A percentile compares a stretch with the other conserved stretches of the same genome.
These are phyloP conservation scores for Flammula alnicola DNA, from an alignment of 1,284 basidiomycete genomes.

Conservation along the genomic window DNA sequence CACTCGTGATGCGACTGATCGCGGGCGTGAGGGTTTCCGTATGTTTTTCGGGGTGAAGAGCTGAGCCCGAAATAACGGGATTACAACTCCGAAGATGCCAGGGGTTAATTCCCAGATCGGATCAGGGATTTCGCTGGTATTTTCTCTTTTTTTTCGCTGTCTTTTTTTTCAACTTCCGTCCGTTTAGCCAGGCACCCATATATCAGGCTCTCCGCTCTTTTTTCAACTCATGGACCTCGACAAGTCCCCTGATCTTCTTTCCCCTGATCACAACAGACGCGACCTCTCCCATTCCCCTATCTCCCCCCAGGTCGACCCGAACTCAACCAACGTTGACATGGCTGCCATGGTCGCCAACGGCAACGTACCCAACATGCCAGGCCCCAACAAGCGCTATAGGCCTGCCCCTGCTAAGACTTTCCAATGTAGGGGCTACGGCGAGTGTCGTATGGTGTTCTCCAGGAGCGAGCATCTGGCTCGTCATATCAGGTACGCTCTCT, in stretches of 20 bases:
- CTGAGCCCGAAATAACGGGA: conserved; percentile 6
- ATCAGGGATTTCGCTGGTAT: conserved; percentile 10
- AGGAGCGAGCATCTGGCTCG: conserved; percentile 94
- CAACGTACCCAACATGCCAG: conserved; percentile 22
- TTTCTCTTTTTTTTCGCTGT: background rate
- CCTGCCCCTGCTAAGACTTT: conserved; percentile 89
- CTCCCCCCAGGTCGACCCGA: conserved; percentile 37
- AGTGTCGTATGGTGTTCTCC: conserved; percentile 96
- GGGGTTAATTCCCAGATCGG: conserved; percentile 8
- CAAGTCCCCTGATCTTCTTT: conserved; percentile 26
- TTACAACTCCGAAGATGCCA: conserved; percentile 6
- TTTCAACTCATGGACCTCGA: conserved; percentile 32
- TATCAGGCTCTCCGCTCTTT: conserved; percentile 8
- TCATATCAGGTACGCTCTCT: conserved; percentile 79
- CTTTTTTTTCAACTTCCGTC: conserved; percentile 24
- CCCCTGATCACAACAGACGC: conserved; percentile 39
- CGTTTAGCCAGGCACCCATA: conserved; percentile 20
- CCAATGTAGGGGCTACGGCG: conserved; percentile 92
- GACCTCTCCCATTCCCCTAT: too few species aligned
- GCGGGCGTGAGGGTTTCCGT: too few species aligned
- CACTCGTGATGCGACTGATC: too few species aligned
- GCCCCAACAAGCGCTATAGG: conserved; percentile 64
- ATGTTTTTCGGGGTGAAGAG: background rate
- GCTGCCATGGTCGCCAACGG: conserved; percentile 30
- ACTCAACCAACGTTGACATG: conserved; percentile 25